Base-by-base conservation (phyloP, 164 flowering plant genomes). In the Nymphaea thermarum region DNA sequence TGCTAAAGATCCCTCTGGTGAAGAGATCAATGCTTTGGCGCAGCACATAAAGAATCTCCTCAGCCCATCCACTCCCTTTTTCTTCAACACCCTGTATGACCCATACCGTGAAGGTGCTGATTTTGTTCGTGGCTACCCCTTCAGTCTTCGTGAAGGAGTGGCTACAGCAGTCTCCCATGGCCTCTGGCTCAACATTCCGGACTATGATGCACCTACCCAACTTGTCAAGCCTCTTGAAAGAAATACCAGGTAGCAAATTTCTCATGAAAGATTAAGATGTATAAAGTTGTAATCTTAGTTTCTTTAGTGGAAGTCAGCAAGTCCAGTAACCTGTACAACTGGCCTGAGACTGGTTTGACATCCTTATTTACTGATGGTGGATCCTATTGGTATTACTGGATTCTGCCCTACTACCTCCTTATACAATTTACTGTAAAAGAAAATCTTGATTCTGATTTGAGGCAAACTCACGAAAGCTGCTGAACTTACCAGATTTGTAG, bases 1-100 rank as follows among this genome's bases (percentile, higher is more conserved):
- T 77, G 92, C 90, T 11, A 80, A 83, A 64, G 82, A 87, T 64
- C 92, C 92, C 64, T 43, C 84, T 60, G 90, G 90, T 17, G 72
- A 82, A 36, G 70, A 78, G 4, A 77, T 85, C 72, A 80, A 85
- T 70, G 92, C 92, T 0, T 83, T 87, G 0, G 84, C 73, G 77
- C 87, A 87, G 74, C 92, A 87, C 74, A 87, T 87, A 71, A 77
- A 85, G 84, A 87, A 85, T 73, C 75, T 87, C 3, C 84, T 87
- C 8, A 66, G 63, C 72, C 90, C 92, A 59, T 82, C 90, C 7
- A 82, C 92, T 43, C 90, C 92, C 3, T 79, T 79, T 62, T 87
- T 87, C 86, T 85, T 87, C 85, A 87, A 87, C 81, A 85, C 90
- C 66, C 73, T 87, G 67, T 87, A 87, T 66, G 92, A 87, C n/a